These are phyloP conservation scores for Suillus clintonianus DNA, from an alignment of 768 basidiomycete species.

Conservation along the genomic window DNA sequence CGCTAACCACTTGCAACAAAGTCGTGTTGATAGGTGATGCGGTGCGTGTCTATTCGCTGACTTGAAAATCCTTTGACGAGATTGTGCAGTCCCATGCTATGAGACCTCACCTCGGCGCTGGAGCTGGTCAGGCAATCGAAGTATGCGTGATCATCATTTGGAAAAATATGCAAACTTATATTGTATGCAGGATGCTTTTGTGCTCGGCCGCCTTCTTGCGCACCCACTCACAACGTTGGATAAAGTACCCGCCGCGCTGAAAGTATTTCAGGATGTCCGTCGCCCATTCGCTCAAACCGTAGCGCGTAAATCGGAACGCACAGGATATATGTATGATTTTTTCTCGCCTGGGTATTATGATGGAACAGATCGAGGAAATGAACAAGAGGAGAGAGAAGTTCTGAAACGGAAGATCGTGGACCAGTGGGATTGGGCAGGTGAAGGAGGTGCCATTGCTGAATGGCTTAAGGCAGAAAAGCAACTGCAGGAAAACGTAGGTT, in stretches of 20 bases:
- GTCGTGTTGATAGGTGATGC: conserved; percentile 55
- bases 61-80: background rate
- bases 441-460: conserved; percentile 4
- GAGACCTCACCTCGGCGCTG: conserved; percentile 23
- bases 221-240: conserved; percentile 11
- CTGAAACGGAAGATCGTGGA: conserved; percentile 12
- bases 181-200: conserved; percentile 22
- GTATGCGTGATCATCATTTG: conserved; percentile 8
- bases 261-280: conserved; percentile 19
- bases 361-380: conserved; percentile 15
- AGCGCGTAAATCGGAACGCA: conserved; percentile 15
- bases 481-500: conserved; percentile 2
- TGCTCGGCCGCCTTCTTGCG: conserved; percentile 21
- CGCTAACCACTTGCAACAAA: conserved; percentile 38
- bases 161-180: background rate
- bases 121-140: conserved; percentile 30
- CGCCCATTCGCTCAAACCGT: conserved; percentile 17
- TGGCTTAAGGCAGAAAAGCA: conserved; percentile 20
- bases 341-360: conserved; percentile 21
- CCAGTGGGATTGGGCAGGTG: conserved; percentile 20
- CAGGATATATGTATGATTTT: conserved; percentile 22
- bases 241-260: conserved; percentile 13
- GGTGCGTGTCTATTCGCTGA: conserved; percentile 22
- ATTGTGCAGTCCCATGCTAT: conserved; percentile 23
- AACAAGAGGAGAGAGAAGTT: conserved; percentile 18